Percentiles rank a stretch among this genome's conserved stretches.
phyloP scores from a whole-genome alignment of 1,139 yeast genomes.

The Candida gigantensis region DNA sequence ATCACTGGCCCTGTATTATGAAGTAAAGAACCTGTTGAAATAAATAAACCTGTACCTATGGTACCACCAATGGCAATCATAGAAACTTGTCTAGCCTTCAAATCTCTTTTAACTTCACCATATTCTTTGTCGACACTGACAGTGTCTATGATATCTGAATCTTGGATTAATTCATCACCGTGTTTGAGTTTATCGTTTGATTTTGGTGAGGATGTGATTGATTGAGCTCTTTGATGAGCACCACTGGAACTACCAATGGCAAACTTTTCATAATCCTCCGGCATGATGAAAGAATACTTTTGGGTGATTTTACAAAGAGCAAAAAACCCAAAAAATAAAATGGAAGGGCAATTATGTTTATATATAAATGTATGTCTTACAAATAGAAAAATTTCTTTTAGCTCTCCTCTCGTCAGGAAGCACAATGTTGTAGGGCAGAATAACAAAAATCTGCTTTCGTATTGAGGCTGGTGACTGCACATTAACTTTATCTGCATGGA shows the following conservation, averaged over 20 bases:
- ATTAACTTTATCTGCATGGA: too few species aligned
- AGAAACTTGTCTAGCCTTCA: constrained; percentile 66
- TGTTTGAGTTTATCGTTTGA: constrained; percentile 12
- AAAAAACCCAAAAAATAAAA: too few species aligned
- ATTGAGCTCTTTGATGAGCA: constrained; percentile 9
- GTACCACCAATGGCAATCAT: constrained; percentile 66
- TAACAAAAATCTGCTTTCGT: too few species aligned
- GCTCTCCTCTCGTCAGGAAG: too few species aligned
- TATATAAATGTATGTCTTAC: too few species aligned
- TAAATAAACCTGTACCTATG: constrained; percentile 60
- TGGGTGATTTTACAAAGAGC: too few species aligned
- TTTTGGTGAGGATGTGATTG: constrained; percentile 8
- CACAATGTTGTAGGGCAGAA: too few species aligned
- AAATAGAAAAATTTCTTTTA: too few species aligned
- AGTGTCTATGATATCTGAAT: constrained; percentile 12
- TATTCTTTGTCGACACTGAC: constrained; percentile 1
- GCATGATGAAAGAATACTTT: constrained; percentile 1
- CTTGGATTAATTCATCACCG: constrained; percentile 12
- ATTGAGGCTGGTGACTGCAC: too few species aligned
- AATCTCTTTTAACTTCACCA: constrained; percentile 36
- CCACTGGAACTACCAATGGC: constrained; percentile 7
- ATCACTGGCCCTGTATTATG: constrained; percentile 69
- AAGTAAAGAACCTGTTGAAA: constrained; percentile 4
- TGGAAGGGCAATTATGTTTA: too few species aligned
- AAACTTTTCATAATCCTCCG: constrained; percentile 13